Evolutionary conservation across 208 protist genomes (phyloP).

Genomic region (Crithidia acanthocephali): DNA sequence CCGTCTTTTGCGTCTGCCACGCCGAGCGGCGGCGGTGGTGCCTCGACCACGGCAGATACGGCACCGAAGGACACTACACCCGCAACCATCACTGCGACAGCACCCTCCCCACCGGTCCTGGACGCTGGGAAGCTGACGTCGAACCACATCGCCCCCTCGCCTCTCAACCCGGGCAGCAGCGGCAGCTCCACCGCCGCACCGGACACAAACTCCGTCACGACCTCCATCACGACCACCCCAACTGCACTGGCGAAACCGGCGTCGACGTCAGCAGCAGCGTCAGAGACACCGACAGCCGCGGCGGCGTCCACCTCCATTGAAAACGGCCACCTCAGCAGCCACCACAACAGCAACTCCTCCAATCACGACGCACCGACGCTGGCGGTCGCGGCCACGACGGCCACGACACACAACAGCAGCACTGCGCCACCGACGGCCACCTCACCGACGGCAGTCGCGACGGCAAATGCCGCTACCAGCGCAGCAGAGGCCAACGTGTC

Average conservation of each 20-base stretch:
- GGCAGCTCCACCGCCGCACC: conserved; percentile 4
- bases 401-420: too few species aligned
- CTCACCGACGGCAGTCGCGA: background rate
- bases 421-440: background rate
- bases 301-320: background rate
- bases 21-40: background rate
- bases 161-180: conserved; percentile 3
- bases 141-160: background rate
- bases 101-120: background rate
- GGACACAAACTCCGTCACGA: conserved; percentile 4
- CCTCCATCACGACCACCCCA: background rate
- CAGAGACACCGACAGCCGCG: background rate
- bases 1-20: background rate
- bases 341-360: too few species aligned
- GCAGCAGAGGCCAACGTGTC: background rate
- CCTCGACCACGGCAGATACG: too few species aligned
- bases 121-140: conserved; percentile 4
- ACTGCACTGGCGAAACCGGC: background rate
- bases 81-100: background rate
- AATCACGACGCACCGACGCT: too few species aligned
- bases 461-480: background rate
- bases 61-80: background rate
- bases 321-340: too few species aligned
- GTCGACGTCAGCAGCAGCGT: background rate
- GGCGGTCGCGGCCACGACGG: too few species aligned